Conservation (phyloP, 2,329 filamentous ascomycete species). For the Sporothrix brunneoviolacea region DNA sequence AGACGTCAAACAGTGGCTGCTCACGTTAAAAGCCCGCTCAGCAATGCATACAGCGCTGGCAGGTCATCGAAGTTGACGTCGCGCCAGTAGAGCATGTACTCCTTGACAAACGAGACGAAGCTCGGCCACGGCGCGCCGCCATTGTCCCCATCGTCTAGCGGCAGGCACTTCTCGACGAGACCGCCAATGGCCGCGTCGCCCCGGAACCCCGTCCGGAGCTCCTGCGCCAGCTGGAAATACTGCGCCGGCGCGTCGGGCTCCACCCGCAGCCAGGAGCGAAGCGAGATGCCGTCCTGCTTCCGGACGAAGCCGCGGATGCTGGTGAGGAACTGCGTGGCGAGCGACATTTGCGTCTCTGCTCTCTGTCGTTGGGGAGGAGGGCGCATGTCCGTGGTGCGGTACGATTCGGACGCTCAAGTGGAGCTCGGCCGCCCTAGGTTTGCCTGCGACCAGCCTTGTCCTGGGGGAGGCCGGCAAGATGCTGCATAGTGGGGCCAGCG, state of each 20-base stretch:
- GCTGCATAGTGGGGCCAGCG: too few relatives aligned
- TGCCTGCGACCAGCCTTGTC: too few relatives aligned
- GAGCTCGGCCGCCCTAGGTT: too few relatives aligned
- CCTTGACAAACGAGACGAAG: conserved; percentile 71
- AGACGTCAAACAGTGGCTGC: too few relatives aligned
- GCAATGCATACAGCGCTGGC: conserved; percentile 64
- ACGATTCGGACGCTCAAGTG: too few relatives aligned
- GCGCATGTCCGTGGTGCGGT: too few relatives aligned
- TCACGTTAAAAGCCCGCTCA: conserved; percentile 51
- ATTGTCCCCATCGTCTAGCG: conserved; percentile 57
- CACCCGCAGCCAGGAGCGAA: conserved; percentile 66
- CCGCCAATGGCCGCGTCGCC: conserved; percentile 48
- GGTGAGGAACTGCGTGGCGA: conserved; percentile 19
- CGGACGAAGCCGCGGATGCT: conserved; percentile 19
- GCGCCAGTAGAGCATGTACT: conserved; percentile 74
- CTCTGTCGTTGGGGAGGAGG: background rate
- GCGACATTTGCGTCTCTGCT: conserved; percentile 13
- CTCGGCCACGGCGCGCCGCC: conserved; percentile 65
- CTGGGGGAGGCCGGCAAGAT: too few relatives aligned
- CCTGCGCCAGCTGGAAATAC: conserved; percentile 61
- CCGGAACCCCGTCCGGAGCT: conserved; percentile 57
- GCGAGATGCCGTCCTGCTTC: conserved; percentile 48
- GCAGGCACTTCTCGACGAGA: conserved; percentile 57
- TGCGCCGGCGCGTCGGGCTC: conserved; percentile 62
- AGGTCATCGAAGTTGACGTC: conserved; percentile 73